Percentiles rank a stretch among this genome's conserved stretches.
phyloP scores from a whole-genome alignment of 2,329 filamentous ascomycete species.

The Karstenula rhodostoma region DNA sequence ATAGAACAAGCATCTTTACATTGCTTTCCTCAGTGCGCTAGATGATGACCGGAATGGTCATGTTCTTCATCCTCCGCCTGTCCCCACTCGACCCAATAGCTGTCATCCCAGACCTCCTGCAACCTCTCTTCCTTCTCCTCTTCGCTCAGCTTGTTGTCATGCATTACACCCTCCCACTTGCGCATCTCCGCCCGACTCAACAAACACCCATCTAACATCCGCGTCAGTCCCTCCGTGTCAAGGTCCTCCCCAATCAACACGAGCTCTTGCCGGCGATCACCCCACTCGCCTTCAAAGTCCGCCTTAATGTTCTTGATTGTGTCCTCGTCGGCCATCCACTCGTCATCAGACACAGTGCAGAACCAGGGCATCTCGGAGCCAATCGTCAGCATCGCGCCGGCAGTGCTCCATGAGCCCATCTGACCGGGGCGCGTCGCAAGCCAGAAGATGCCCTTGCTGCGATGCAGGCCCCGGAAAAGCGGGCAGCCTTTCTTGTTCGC shows the following conservation, averaged over 20 bases:
- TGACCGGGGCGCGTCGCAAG: constrained; percentile 66
- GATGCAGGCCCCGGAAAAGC: constrained; percentile 64
- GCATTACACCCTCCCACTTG: constrained; percentile 52
- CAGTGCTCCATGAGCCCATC: constrained; percentile 69
- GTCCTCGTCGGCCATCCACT: constrained; percentile 59
- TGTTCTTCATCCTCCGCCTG: constrained; percentile 46
- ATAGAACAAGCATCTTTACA: too few species aligned
- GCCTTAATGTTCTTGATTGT: constrained; percentile 58
- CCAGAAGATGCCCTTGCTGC: constrained; percentile 70
- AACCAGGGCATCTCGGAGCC: constrained; percentile 67
- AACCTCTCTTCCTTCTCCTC: constrained; percentile 58
- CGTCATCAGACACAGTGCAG: constrained; percentile 63
- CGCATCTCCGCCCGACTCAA: constrained; percentile 66
- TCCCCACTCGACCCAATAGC: constrained; percentile 63
- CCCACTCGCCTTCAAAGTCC: constrained; percentile 65
- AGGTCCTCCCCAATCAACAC: constrained; percentile 77
- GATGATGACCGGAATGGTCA: constrained; percentile 25
- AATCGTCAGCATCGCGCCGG: constrained; percentile 70
- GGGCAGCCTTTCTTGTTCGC: constrained; percentile 64
- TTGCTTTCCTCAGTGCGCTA: not conserved
- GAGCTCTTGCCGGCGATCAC: constrained; percentile 74
- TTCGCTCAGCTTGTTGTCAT: constrained; percentile 31
- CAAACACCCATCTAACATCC: constrained; percentile 67
- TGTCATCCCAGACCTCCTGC: constrained; percentile 64
- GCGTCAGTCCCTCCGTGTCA: constrained; percentile 60